Conservation (phyloP, 176 grass and related monocot genomes). For the Oryza rufipogon region DNA sequence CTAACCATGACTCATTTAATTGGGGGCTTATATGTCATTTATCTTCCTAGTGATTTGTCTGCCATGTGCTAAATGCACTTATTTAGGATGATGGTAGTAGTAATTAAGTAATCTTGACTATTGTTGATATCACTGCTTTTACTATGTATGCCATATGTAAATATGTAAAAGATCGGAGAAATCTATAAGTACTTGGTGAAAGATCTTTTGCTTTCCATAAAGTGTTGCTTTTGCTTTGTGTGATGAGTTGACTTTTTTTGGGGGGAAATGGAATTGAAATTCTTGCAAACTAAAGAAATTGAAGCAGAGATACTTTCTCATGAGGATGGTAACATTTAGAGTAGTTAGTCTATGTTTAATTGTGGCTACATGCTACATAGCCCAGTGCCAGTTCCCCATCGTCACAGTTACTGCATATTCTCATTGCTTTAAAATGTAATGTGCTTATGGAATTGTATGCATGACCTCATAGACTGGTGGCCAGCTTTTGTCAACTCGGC, state of each 20-base stretch:
- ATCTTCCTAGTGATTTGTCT: too few species aligned
- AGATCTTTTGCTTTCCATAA: background rate
- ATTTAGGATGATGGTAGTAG: background rate
- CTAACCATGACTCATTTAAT: too few species aligned
- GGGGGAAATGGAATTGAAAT: background rate
- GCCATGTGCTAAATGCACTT: too few species aligned
- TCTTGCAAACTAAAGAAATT: background rate
- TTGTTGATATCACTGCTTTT: background rate
- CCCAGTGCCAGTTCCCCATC: background rate
- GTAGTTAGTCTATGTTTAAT: constrained; percentile 13
- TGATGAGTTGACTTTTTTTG: background rate
- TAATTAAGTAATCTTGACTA: background rate
- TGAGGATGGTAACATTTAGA: constrained; percentile 8
- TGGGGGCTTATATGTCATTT: too few species aligned
- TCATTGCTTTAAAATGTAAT: background rate
- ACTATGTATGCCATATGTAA: background rate
- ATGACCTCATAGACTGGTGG: background rate
- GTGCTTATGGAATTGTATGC: constrained; percentile 7
- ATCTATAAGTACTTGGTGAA: background rate
- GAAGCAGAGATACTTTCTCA: background rate
- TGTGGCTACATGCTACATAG: constrained; percentile 8
- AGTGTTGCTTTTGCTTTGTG: constrained; percentile 10
- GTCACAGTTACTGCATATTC: background rate
- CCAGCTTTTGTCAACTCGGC: background rate
- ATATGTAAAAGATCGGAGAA: background rate